Conservation (phyloP, 805 yeast species). For the Candida yuanshanica region DNA sequence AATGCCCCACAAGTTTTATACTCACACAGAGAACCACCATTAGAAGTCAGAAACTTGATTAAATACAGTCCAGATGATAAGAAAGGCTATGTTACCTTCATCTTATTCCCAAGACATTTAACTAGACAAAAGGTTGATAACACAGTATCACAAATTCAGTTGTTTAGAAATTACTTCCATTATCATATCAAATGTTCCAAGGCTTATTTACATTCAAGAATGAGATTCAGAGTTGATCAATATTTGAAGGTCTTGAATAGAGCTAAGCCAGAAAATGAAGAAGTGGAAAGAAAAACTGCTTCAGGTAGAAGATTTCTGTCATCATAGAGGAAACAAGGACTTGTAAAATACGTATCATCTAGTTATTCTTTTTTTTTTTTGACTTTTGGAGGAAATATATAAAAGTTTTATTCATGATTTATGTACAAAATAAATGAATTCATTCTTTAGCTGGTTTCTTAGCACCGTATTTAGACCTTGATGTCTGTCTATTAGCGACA, state of each 20-base stretch:
- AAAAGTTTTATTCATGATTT: background rate
- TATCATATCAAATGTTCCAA: constrained; percentile 97
- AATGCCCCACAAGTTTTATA: constrained; percentile 97
- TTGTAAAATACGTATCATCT: no score
- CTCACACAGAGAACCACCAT: constrained; percentile 87
- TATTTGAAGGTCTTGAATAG: constrained; percentile 93
- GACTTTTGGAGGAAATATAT: constrained; percentile 3
- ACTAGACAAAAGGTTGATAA: constrained; percentile 66
- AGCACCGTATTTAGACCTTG: constrained; percentile 92
- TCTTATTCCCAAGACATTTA: constrained; percentile 77
- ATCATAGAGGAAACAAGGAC: background rate
- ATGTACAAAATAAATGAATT: background rate
- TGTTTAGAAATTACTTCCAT: constrained; percentile 95
- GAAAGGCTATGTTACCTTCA: constrained; percentile 58
- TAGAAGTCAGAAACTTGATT: constrained; percentile 59
- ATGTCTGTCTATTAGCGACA: constrained; percentile 85
- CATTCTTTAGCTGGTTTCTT: constrained; percentile 61
- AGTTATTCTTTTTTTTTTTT: no score
- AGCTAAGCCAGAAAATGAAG: constrained; percentile 90
- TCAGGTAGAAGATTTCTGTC: constrained; percentile 25
- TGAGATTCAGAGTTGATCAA: constrained; percentile 93
- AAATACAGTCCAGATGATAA: constrained; percentile 34
- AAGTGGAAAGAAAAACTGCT: constrained; percentile 38
- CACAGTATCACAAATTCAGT: constrained; percentile 84
- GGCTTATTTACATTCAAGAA: constrained; percentile 97